Conservation (phyloP, 2,329 filamentous ascomycete species). For the Colletotrichum ledebouriae region DNA sequence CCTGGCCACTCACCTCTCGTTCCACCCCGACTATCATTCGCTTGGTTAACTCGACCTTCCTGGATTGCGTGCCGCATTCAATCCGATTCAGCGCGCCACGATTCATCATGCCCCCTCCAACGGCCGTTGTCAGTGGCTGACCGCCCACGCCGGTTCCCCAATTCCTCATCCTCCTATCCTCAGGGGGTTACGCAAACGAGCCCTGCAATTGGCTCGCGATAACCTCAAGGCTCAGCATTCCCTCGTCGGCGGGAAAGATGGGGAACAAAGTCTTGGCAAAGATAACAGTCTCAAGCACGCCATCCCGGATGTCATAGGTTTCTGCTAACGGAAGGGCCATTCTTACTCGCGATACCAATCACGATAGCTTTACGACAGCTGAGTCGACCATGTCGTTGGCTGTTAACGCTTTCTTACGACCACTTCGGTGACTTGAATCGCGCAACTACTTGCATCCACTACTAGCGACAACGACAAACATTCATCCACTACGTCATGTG, state of each 20-base stretch:
- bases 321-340: slow-evolving; percentile 26
- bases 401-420: slow-evolving; percentile 17
- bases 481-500: neutral
- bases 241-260: slow-evolving; percentile 31
- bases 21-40: neutral
- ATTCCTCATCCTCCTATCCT: slow-evolving; percentile 18
- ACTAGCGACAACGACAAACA: neutral
- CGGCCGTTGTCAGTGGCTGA: slow-evolving; percentile 13
- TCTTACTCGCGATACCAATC: slow-evolving; percentile 16
- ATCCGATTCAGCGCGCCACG: slow-evolving; percentile 10
- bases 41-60: neutral
- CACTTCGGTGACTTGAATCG: slow-evolving; percentile 7
- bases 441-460: slow-evolving; percentile 1
- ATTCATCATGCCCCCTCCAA: slow-evolving; percentile 7
- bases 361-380: slow-evolving; percentile 24
- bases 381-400: slow-evolving; percentile 16
- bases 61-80: slow-evolving; percentile 1
- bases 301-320: slow-evolving; percentile 23
- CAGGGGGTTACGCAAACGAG: slow-evolving; percentile 18
- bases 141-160: slow-evolving; percentile 11
- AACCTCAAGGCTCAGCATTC: slow-evolving; percentile 1
- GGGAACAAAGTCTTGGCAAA: slow-evolving; percentile 40
- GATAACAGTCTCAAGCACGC: slow-evolving; percentile 30
- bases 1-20: slow-evolving; percentile 8
- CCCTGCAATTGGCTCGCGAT: slow-evolving; percentile 36